Percentiles rank a stretch among this genome's conserved stretches.
Evolutionary conservation across 139 green algal genomes (phyloP).

Genomic region (Trebouxia sp.): DNA sequence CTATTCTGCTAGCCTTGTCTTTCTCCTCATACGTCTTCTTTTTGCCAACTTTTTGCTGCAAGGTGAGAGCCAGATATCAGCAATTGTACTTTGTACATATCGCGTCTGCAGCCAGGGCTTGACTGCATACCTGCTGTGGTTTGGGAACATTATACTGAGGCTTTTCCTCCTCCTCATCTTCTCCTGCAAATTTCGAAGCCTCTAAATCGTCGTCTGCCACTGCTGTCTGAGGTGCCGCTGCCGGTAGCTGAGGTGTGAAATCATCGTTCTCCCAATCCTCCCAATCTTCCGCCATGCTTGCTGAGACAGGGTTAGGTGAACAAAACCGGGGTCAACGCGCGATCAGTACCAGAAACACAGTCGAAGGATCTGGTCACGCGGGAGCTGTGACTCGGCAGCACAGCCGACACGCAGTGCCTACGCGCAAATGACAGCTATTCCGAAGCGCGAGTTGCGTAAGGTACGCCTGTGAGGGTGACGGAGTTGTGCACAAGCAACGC

Average conservation of each 20-base stretch:
- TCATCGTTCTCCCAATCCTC: conserved; percentile 56
- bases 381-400: too few relatives aligned
- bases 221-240: not conserved
- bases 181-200: conserved; percentile 50
- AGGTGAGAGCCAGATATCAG: not conserved
- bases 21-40: conserved; percentile 50
- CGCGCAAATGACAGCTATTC: too few relatives aligned
- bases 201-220: conserved; percentile 5
- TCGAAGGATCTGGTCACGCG: too few relatives aligned
- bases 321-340: not conserved
- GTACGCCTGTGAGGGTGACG: too few relatives aligned
- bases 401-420: too few relatives aligned
- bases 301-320: not conserved
- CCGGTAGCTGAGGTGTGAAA: conserved; percentile 14
- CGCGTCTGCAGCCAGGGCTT: conserved; percentile 19
- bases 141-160: conserved; percentile 47
- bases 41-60: conserved; percentile 45
- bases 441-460: too few relatives aligned
- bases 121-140: conserved; percentile 41
- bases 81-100: not conserved
- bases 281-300: conserved; percentile 39
- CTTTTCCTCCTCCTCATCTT: conserved; percentile 56
- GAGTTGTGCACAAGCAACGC: too few relatives aligned
- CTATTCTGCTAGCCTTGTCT: conserved; percentile 11
- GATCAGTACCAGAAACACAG: too few relatives aligned